These are phyloP conservation scores for Oryza glaberrima DNA, from an alignment of 176 grass and related monocot species.

Conservation along the genomic window DNA sequence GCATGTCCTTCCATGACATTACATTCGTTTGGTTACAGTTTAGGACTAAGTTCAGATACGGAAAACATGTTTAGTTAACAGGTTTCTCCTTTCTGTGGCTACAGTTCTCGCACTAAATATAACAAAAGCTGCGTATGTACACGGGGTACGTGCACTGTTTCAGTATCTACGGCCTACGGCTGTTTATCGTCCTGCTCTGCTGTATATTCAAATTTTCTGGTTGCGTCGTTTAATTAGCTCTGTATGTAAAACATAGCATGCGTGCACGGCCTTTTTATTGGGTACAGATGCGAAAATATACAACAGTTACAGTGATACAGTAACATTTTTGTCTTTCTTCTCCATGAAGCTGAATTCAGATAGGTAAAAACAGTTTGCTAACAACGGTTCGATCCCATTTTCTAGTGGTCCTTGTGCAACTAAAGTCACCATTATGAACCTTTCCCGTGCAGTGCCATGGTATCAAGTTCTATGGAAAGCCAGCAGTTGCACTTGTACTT, in stretches of 20 bases:
- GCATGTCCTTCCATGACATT: background rate
- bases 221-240: background rate
- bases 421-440: conserved; percentile 1
- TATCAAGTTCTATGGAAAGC: background rate
- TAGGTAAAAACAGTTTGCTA: conserved; percentile 17
- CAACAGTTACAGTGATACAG: background rate
- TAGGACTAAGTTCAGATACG: background rate
- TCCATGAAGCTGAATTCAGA: background rate
- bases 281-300: background rate
- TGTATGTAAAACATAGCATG: background rate
- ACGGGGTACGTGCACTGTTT: background rate
- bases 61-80: background rate
- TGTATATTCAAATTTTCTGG: background rate
- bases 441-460: background rate
- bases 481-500: conserved; percentile 33
- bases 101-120: background rate
- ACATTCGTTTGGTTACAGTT: background rate
- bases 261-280: background rate
- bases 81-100: background rate
- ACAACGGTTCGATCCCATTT: conserved; percentile 3
- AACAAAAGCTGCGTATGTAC: background rate
- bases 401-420: conserved; percentile 5
- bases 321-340: background rate
- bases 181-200: background rate
- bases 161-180: background rate